Evolutionary conservation across 1,284 basidiomycete species (phyloP).

Genomic region (Acaromyces ingoldii): DNA sequence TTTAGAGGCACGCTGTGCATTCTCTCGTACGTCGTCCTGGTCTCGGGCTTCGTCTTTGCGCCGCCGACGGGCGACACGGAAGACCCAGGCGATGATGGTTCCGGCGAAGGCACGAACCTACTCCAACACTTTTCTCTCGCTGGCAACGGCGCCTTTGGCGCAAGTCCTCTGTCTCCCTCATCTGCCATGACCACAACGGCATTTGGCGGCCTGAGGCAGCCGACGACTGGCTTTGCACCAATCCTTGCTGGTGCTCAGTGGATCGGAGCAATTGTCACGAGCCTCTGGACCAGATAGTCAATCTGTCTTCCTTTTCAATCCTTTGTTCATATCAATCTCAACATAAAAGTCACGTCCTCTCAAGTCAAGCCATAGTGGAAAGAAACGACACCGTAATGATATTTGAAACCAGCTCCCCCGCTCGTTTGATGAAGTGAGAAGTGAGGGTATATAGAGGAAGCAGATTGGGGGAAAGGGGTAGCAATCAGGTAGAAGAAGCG

Average conservation of each 20-base stretch:
- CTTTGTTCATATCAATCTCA: background rate
- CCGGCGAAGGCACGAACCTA: background rate
- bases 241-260: background rate
- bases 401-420: no score
- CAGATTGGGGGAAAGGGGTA: no score
- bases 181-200: background rate
- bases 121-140: background rate
- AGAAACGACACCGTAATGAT: no score
- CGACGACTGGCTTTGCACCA: background rate
- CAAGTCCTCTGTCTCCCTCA: background rate
- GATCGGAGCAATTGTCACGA: background rate
- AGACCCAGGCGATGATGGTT: slow-evolving; percentile 28
- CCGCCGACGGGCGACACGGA: slow-evolving; percentile 38
- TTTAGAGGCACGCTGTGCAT: slow-evolving; percentile 50
- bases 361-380: no score
- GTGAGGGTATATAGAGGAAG: no score
- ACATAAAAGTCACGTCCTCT: no score
- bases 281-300: background rate
- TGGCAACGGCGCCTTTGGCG: background rate
- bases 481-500: no score
- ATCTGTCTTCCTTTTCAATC: background rate
- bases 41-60: slow-evolving; percentile 49
- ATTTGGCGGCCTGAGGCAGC: background rate
- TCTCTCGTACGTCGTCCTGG: slow-evolving; percentile 38
- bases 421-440: no score